Percentiles rank a stretch among this genome's conserved stretches.
Conservation (phyloP, 2,329 filamentous ascomycete genomes). For the Trichoderma sp. region DNA sequence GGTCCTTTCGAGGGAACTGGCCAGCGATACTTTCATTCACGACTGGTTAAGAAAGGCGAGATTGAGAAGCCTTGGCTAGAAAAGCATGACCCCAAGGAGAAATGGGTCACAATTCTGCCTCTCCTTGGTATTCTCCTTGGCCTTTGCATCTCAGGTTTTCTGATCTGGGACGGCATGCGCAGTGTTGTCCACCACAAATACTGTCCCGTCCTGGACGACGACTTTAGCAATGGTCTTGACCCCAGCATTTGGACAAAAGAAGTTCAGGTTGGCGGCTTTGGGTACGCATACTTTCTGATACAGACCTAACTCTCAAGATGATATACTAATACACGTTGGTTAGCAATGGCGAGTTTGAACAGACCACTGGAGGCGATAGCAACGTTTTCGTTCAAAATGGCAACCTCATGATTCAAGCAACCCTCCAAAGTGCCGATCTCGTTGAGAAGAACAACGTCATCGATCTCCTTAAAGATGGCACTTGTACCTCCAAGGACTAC, state of each 20-base stretch:
- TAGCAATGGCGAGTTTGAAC: constrained; percentile 80
- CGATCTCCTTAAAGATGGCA: constrained; percentile 67
- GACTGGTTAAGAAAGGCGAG: constrained; percentile 71
- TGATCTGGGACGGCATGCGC: constrained; percentile 74
- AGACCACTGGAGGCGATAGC: constrained; percentile 71
- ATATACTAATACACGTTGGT: background rate
- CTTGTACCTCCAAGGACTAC: constrained; percentile 64
- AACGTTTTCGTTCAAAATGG: constrained; percentile 76
- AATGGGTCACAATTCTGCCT: constrained; percentile 84
- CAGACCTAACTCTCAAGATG: background rate
- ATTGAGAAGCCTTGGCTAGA: constrained; percentile 77
- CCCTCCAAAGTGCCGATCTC: constrained; percentile 69
- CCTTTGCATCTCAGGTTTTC: constrained; percentile 67
- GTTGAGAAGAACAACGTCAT: constrained; percentile 69
- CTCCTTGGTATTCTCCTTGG: constrained; percentile 72
- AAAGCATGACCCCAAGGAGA: constrained; percentile 77
- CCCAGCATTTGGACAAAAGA: constrained; percentile 72
- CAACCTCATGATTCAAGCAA: constrained; percentile 74
- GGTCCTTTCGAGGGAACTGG: constrained; percentile 45
- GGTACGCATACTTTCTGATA: constrained; percentile 56
- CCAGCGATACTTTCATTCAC: constrained; percentile 71
- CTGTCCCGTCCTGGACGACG: constrained; percentile 68
- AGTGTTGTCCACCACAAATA: constrained; percentile 77
- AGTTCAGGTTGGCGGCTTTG: constrained; percentile 74
- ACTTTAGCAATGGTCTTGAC: constrained; percentile 64